A percentile compares a stretch with the other conserved stretches of the same genome.
Conservation (phyloP, 768 basidiomycete species). For the Tricholoma hemisulphureum region DNA sequence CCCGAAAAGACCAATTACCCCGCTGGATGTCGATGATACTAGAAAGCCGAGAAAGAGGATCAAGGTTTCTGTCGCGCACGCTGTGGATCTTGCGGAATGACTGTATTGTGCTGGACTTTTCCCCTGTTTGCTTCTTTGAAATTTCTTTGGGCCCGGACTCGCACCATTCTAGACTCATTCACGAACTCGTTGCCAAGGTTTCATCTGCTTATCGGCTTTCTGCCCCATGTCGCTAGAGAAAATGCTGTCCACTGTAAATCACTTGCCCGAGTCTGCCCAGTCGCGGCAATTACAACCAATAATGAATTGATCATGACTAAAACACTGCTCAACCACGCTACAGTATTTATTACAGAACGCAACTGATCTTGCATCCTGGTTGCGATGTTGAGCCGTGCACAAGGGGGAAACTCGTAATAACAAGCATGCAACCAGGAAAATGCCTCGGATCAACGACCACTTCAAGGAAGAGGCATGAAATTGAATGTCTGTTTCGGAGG, state of each 20-base stretch:
- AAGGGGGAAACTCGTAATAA: background rate
- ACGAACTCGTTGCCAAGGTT: background rate
- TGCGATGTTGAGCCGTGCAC: background rate
- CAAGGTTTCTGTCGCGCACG: conserved; percentile 69
- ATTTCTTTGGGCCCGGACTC: background rate
- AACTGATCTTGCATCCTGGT: no score
- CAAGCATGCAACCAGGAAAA: background rate
- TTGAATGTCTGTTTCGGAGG: background rate
- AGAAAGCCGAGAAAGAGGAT: conserved; percentile 53
- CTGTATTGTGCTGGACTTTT: background rate
- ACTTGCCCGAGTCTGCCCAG: background rate
- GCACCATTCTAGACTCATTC: background rate
- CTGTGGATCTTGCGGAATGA: conserved; percentile 75
- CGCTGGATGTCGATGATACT: conserved; percentile 16
- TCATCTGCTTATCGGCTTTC: background rate
- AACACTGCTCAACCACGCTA: no score
- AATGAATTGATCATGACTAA: no score
- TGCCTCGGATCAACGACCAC: no score
- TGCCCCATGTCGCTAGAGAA: background rate
- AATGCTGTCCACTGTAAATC: background rate
- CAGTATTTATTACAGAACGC: no score
- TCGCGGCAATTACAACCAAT: no score
- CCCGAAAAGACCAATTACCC: conserved; percentile 36
- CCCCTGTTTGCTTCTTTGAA: background rate
- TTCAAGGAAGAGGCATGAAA: background rate